These are phyloP conservation scores for Trametes meyenii DNA, from an alignment of 768 basidiomycete species.

Conservation along the genomic window DNA sequence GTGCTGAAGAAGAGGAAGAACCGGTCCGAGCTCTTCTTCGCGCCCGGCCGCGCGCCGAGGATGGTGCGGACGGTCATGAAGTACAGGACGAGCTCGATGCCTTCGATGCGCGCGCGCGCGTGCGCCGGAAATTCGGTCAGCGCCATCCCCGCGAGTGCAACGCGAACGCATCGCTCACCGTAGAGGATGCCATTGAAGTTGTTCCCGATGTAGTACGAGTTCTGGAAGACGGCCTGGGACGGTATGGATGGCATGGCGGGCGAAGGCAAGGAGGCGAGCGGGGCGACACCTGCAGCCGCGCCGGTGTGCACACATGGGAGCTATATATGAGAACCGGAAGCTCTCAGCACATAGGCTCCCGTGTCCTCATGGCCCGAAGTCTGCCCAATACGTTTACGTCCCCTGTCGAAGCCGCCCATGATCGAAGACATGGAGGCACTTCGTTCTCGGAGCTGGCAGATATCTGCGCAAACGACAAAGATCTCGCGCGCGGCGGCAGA, in stretches of 20 bases:
- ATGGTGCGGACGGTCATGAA: conserved; percentile 26
- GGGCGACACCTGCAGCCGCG: neutral
- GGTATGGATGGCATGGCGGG: neutral
- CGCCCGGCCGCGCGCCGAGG: conserved; percentile 7
- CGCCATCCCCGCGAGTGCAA: neutral
- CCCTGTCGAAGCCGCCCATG: neutral
- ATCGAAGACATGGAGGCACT: neutral
- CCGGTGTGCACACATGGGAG: neutral
- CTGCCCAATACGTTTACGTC: neutral
- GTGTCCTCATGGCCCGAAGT: neutral
- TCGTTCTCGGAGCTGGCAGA: neutral
- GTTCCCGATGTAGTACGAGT: conserved; percentile 32
- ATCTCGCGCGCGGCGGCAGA: no score
- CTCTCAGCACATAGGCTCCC: neutral
- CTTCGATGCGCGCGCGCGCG: conserved; percentile 31
- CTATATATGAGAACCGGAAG: neutral
- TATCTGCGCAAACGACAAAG: no score
- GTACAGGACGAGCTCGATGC: conserved; percentile 34
- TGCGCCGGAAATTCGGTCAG: neutral
- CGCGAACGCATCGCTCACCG: conserved; percentile 18
- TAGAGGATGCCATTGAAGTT: conserved; percentile 35
- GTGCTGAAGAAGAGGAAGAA: conserved; percentile 28
- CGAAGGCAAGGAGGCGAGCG: neutral
- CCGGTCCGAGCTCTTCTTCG: neutral
- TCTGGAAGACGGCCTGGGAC: conserved; percentile 23